phyloP scores from a whole-genome alignment of 805 yeast genomes.

The Ogataea nakhonphanomensis region DNA sequence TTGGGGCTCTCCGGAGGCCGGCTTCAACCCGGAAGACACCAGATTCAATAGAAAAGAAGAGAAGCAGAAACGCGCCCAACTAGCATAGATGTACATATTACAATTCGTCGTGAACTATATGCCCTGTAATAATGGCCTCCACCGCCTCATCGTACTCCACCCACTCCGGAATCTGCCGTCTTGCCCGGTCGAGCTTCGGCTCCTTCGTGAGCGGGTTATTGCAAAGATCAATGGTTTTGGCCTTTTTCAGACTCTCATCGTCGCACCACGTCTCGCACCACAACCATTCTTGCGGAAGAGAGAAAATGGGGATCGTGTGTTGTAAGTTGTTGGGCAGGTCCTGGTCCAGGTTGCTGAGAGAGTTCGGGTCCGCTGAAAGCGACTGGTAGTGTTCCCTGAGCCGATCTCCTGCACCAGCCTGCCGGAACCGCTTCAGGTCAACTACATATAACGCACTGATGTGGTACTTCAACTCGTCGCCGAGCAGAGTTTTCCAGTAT shows the following conservation, averaged over 20 bases:
- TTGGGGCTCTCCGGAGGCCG: constrained; percentile 82
- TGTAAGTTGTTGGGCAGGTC: constrained; percentile 92
- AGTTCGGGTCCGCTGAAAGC: constrained; percentile 72
- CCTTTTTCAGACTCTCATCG: constrained; percentile 53
- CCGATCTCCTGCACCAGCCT: constrained; percentile 69
- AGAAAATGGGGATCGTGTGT: constrained; percentile 56
- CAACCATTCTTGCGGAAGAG: constrained; percentile 79
- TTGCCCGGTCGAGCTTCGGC: constrained; percentile 70
- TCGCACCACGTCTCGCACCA: constrained; percentile 96
- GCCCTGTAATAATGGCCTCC: constrained; percentile 21
- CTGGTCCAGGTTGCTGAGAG: constrained; percentile 83
- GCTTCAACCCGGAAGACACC: constrained; percentile 85
- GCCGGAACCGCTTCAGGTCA: constrained; percentile 66
- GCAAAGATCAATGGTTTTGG: constrained; percentile 80
- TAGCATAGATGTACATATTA: not conserved
- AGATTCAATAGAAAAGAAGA: constrained; percentile 64
- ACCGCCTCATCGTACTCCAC: constrained; percentile 57
- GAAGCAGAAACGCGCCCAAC: constrained; percentile 39
- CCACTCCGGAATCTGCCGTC: constrained; percentile 81
- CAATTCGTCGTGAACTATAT: constrained; percentile 15
- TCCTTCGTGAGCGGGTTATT: constrained; percentile 82
- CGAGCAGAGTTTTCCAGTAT: constrained; percentile 71
- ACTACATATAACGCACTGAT: constrained; percentile 83
- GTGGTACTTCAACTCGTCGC: constrained; percentile 62
- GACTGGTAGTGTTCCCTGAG: constrained; percentile 82